Conservation (phyloP, 306 rosid genomes). For the Mucuna pruriens region DNA sequence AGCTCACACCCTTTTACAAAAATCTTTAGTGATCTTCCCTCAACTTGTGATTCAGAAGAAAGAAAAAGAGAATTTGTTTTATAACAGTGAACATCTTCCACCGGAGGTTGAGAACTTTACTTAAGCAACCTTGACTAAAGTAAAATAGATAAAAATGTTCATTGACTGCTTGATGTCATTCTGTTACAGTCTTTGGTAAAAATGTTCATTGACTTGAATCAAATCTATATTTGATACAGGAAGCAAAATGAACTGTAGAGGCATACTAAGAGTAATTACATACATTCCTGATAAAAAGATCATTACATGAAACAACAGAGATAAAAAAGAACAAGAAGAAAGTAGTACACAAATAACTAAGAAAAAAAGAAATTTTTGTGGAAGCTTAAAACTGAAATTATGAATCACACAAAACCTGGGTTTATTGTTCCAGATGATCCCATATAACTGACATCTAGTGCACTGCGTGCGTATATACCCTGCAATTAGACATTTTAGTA, state of each 20-base stretch:
- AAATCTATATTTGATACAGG: not conserved
- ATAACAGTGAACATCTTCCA: not conserved
- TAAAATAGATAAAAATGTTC: not conserved
- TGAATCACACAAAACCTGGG: conserved; percentile 66
- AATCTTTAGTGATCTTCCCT: not conserved
- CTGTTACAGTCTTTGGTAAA: not conserved
- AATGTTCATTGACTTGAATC: not conserved
- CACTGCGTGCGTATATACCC: conserved; percentile 47
- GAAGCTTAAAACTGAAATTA: conserved; percentile 20
- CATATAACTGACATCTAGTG: conserved; percentile 46
- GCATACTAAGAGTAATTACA: not conserved
- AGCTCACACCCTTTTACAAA: not conserved
- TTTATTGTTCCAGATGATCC: conserved; percentile 56
- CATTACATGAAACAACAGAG: not conserved
- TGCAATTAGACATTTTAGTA: conserved; percentile 41
- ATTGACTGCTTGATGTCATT: not conserved
- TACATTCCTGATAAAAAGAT: not conserved
- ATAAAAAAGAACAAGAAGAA: not conserved
- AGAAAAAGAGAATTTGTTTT: not conserved
- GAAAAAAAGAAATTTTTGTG: not conserved
- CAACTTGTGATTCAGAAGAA: not conserved
- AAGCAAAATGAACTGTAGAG: not conserved
- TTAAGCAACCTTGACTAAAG: not conserved
- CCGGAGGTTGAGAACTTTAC: not conserved
- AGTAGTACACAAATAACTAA: not conserved